Percentiles rank a stretch among this genome's conserved stretches.
Conservation (phyloP, 352 stramenopile species). For the Pythium volutum region DNA sequence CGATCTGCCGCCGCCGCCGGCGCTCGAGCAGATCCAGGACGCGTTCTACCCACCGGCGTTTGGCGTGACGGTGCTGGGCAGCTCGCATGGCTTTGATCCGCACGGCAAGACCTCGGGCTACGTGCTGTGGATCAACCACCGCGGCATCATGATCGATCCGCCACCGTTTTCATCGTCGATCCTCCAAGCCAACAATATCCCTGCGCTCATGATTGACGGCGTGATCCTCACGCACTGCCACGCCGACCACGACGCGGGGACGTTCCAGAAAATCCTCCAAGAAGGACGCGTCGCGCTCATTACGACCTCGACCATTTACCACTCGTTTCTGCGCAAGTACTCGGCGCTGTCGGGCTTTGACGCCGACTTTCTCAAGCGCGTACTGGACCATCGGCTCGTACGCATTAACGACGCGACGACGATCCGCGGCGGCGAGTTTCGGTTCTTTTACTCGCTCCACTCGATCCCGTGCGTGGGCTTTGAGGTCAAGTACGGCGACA, state of each 20-base stretch:
- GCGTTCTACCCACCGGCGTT: conserved; percentile 94
- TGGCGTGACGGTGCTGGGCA: conserved; percentile 94
- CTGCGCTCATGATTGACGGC: conserved; percentile 92
- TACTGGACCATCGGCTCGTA: conserved; percentile 89
- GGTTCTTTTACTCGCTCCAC: conserved; percentile 96
- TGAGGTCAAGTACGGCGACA: conserved; percentile 90
- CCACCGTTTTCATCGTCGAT: conserved; percentile 90
- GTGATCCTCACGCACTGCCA: conserved; percentile 97
- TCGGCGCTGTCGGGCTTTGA: conserved; percentile 92
- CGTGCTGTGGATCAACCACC: conserved; percentile 96
- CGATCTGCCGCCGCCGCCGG: conserved; percentile 43
- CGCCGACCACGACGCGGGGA: conserved; percentile 95
- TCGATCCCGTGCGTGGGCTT: conserved; percentile 96
- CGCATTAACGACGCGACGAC: conserved; percentile 93
- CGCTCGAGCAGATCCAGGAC: conserved; percentile 39
- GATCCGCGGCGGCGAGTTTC: conserved; percentile 93
- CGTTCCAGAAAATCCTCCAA: conserved; percentile 96
- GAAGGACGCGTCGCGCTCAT: conserved; percentile 93
- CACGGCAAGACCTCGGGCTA: conserved; percentile 93
- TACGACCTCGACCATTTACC: conserved; percentile 96
- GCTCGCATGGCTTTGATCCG: conserved; percentile 95
- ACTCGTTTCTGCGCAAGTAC: conserved; percentile 96
- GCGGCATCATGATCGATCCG: conserved; percentile 97
- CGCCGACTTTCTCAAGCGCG: conserved; percentile 87
- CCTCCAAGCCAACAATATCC: conserved; percentile 83